Conservation (phyloP, 2,329 filamentous ascomycete genomes). For the Colletotrichum abscissum region DNA sequence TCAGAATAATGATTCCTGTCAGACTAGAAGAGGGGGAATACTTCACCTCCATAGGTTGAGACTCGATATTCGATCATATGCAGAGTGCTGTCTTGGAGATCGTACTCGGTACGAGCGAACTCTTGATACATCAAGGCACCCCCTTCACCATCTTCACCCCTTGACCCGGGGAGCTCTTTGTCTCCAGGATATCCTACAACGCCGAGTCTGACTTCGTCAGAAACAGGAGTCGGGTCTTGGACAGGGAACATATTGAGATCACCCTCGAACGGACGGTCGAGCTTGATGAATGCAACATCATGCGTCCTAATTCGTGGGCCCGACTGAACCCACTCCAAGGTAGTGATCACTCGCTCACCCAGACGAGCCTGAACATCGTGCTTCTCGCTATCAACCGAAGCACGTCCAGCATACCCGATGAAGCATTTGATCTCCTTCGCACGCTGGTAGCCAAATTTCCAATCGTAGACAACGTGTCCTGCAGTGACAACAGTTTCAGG, state of each 20-base stretch:
- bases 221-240: conserved; percentile 28
- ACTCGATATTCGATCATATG: conserved; percentile 45
- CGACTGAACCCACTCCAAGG: conserved; percentile 37
- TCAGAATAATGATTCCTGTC: neutral
- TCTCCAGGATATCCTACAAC: conserved; percentile 50
- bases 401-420: conserved; percentile 45
- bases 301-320: conserved; percentile 24
- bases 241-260: conserved; percentile 39
- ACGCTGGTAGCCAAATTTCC: conserved; percentile 34
- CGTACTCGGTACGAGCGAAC: conserved; percentile 38
- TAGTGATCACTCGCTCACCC: conserved; percentile 40
- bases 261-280: conserved; percentile 40
- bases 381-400: conserved; percentile 21
- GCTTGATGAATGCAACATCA: conserved; percentile 42
- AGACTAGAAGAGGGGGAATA: neutral
- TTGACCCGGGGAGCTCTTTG: conserved; percentile 26
- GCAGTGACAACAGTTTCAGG: conserved; percentile 38
- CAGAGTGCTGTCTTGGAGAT: conserved; percentile 36
- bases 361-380: neutral
- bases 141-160: conserved; percentile 28
- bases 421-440: conserved; percentile 45
- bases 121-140: conserved; percentile 48
- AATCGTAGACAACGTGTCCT: conserved; percentile 40
- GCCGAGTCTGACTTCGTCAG: conserved; percentile 36
- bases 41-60: conserved; percentile 42